Evolutionary conservation across 106 monocot genomes (phyloP).

Genomic region (Apostasia ramifera): DNA sequence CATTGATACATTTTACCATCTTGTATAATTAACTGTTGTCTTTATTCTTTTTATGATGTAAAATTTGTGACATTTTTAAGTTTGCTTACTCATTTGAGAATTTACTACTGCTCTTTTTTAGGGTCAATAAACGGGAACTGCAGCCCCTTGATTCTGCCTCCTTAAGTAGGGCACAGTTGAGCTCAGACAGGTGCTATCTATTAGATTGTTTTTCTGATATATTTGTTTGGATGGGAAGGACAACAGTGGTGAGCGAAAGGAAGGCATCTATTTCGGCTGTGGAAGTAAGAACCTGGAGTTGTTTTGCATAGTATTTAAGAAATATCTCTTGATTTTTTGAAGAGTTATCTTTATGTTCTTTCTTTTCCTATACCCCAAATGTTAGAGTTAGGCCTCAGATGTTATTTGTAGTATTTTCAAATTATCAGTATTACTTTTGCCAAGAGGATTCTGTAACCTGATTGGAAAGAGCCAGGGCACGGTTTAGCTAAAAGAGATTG

Average conservation of each 20-base stretch:
- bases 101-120: conserved; percentile 4
- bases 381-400: no score
- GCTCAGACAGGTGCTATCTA: conserved; percentile 49
- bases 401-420: no score
- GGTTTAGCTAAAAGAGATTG: no score
- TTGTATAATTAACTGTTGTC: neutral
- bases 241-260: conserved; percentile 52
- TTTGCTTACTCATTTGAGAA: neutral
- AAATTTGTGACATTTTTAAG: neutral
- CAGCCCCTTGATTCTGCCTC: conserved; percentile 22
- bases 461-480: no score
- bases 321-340: neutral
- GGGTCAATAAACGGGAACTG: conserved; percentile 37
- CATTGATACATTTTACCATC: neutral
- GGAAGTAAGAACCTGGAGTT: conserved; percentile 23
- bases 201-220: conserved; percentile 55
- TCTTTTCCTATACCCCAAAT: neutral
- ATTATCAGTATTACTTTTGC: no score
- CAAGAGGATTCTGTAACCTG: no score
- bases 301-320: neutral
- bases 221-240: conserved; percentile 74
- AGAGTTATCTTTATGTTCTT: neutral
- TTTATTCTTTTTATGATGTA: neutral
- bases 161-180: conserved; percentile 33
- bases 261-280: conserved; percentile 43